Evolutionary conservation across 257 asterid genomes (phyloP).

Genomic region (Mitragyna speciosa): DNA sequence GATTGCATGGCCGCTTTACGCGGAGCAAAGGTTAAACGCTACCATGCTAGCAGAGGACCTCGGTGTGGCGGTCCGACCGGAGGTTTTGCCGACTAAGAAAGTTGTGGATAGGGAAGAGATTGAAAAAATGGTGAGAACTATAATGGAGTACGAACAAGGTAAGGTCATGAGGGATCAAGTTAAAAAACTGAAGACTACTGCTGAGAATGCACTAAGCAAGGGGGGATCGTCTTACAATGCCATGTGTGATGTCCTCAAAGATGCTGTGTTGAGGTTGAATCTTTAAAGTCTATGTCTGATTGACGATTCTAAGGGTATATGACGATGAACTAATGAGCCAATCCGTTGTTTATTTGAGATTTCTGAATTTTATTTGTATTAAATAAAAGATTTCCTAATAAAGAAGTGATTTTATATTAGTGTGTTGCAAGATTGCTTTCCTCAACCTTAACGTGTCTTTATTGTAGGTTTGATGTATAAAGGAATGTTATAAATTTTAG

Average conservation of each 20-base stretch:
- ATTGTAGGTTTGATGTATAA: too few relatives aligned
- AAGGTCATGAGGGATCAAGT: constrained; percentile 31
- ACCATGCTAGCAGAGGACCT: constrained; percentile 51
- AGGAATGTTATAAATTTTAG: too few relatives aligned
- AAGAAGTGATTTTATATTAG: too few relatives aligned
- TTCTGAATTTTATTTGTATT: too few relatives aligned
- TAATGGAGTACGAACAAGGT: constrained; percentile 41
- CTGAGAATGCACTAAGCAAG: constrained; percentile 19
- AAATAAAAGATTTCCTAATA: too few relatives aligned
- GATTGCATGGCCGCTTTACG: constrained; percentile 73
- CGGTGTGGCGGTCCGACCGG: constrained; percentile 51
- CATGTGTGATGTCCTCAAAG: constrained; percentile 29
- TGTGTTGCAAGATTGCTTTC: too few relatives aligned
- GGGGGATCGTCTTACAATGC: constrained; percentile 44
- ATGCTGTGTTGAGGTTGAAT: background rate
- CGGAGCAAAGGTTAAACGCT: constrained; percentile 64
- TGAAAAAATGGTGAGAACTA: constrained; percentile 36
- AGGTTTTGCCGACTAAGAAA: constrained; percentile 34
- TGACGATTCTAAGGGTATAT: background rate
- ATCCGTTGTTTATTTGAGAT: too few relatives aligned
- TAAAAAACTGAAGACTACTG: constrained; percentile 37
- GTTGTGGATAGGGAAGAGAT: constrained; percentile 62
- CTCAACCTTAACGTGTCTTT: too few relatives aligned
- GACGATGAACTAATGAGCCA: too few relatives aligned
- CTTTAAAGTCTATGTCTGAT: background rate